phyloP scores from a whole-genome alignment of 148 eudicot species.

The Silene conica region DNA sequence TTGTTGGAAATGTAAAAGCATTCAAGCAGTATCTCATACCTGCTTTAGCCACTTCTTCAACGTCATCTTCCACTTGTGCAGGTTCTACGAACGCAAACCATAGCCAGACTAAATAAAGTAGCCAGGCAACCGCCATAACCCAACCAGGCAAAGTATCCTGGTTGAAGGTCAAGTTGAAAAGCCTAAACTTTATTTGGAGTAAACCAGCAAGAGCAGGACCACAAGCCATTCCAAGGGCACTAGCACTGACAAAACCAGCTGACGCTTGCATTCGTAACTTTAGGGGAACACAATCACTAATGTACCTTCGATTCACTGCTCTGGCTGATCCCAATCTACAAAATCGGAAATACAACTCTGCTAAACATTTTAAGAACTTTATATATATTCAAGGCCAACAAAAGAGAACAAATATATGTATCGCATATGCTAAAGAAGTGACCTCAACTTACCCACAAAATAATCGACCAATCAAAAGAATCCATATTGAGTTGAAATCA shows the following conservation, averaged over 20 bases:
- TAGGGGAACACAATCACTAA: constrained; percentile 82
- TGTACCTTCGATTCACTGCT: constrained; percentile 78
- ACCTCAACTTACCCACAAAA: constrained; percentile 59
- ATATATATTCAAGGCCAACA: background rate
- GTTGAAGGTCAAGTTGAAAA: constrained; percentile 53
- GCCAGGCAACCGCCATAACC: constrained; percentile 80
- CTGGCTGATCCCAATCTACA: constrained; percentile 76
- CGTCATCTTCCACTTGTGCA: constrained; percentile 32
- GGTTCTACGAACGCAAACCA: constrained; percentile 65
- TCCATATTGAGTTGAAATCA: constrained; percentile 59
- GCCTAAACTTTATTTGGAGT: constrained; percentile 55
- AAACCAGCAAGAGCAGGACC: constrained; percentile 84
- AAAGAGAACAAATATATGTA: too few relatives aligned
- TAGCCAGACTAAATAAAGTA: constrained; percentile 52
- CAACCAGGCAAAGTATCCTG: constrained; percentile 77
- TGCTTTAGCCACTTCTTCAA: constrained; percentile 32
- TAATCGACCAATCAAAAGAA: constrained; percentile 69
- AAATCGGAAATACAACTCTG: constrained; percentile 5
- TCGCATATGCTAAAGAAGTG: background rate
- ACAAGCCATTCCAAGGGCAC: constrained; percentile 92
- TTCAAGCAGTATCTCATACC: constrained; percentile 27
- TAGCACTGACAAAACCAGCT: constrained; percentile 84
- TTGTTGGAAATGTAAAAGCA: background rate
- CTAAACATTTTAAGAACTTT: background rate
- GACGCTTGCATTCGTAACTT: constrained; percentile 79